Conservation (phyloP, 2,329 filamentous ascomycete species). For the Bipolaris oryzae region DNA sequence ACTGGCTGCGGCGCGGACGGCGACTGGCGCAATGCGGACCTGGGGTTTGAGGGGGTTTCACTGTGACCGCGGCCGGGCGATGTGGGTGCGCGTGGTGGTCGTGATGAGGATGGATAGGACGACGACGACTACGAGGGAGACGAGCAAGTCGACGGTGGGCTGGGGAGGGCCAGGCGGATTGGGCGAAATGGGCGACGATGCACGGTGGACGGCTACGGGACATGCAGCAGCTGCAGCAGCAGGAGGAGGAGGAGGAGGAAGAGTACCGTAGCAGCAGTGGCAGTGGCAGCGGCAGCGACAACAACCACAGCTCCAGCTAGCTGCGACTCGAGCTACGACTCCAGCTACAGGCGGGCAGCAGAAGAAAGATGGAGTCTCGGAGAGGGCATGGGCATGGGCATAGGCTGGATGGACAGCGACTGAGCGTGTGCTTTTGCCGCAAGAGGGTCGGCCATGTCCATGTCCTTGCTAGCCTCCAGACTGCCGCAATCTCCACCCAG, state of each 20-base stretch:
- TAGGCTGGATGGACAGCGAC: background rate
- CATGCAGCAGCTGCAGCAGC: conserved; percentile 1
- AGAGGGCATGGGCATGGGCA: background rate
- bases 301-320: background rate
- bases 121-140: too few species aligned
- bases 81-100: background rate
- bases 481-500: conserved; percentile 8
- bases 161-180: too few species aligned
- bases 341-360: background rate
- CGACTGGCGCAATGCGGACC: conserved; percentile 3
- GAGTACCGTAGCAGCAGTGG: background rate
- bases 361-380: background rate
- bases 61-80: conserved; percentile 1
- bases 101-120: background rate
- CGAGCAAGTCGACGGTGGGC: too few species aligned
- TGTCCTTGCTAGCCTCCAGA: conserved; percentile 9
- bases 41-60: too few species aligned
- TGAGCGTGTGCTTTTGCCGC: conserved; percentile 2
- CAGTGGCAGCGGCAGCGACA: background rate
- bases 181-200: too few species aligned
- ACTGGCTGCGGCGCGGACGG: conserved; percentile 4
- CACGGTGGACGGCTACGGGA: background rate
- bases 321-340: too few species aligned
- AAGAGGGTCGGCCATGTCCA: conserved; percentile 4
- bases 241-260: background rate